Evolutionary conservation across 2,329 filamentous ascomycete genomes (phyloP).

Genomic region (Cordyceps cicadae): DNA sequence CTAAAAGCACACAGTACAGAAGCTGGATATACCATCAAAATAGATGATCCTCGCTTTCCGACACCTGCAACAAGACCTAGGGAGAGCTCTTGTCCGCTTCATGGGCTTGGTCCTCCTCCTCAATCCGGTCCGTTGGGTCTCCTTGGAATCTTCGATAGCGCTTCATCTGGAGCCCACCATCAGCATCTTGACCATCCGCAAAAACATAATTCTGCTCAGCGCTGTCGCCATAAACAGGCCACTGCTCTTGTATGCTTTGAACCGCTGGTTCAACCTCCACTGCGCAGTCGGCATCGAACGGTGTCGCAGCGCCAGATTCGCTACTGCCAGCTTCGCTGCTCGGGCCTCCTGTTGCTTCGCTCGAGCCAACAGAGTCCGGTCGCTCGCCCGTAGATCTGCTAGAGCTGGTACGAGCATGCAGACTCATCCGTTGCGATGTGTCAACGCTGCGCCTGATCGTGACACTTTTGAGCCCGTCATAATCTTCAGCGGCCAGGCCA

Average conservation of each 20-base stretch:
- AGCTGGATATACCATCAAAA: neutral
- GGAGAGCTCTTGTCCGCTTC: neutral
- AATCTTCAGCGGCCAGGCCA: conserved; percentile 27
- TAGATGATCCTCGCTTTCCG: neutral
- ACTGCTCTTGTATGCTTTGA: neutral
- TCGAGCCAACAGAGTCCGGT: conserved; percentile 26
- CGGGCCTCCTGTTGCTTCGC: conserved; percentile 27
- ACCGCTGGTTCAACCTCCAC: neutral
- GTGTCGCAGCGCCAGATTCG: conserved; percentile 28
- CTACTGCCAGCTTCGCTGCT: conserved; percentile 29
- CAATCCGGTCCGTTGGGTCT: conserved; percentile 27
- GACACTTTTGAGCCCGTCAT: conserved; percentile 20
- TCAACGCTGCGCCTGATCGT: neutral
- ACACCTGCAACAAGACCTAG: neutral
- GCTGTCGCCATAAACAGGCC: conserved; percentile 16
- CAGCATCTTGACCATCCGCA: conserved; percentile 22
- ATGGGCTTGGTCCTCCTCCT: conserved; percentile 25
- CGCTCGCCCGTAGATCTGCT: conserved; percentile 17
- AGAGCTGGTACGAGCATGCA: conserved; percentile 13
- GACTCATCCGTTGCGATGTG: conserved; percentile 11
- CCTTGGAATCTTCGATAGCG: conserved; percentile 26
- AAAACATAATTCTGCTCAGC: conserved; percentile 24
- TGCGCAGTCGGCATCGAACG: conserved; percentile 25
- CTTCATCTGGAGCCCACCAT: conserved; percentile 29
- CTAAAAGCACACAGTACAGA: neutral